A percentile compares a stretch with the other conserved stretches of the same genome.
phyloP scores from a whole-genome alignment of 805 yeast genomes.

The Barnettozyma salicaria region DNA sequence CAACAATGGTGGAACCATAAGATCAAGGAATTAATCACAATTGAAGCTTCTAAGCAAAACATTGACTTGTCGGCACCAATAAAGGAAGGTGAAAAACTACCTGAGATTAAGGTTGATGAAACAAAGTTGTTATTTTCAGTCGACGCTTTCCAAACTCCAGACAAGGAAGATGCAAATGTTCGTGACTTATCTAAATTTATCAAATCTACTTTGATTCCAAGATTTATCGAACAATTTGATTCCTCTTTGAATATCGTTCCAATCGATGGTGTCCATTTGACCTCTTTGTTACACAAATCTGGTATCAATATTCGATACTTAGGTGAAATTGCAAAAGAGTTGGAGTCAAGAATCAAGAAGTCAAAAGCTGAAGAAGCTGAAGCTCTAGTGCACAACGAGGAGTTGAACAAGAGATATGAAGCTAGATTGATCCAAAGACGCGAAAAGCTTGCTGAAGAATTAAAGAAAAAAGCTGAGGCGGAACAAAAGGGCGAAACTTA shows the following conservation, averaged over 20 bases:
- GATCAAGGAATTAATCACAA: constrained; percentile 37
- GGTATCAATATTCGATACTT: constrained; percentile 91
- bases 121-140: constrained; percentile 42
- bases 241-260: constrained; percentile 52
- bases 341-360: constrained; percentile 26
- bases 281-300: constrained; percentile 58
- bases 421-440: constrained; percentile 15
- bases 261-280: constrained; percentile 73
- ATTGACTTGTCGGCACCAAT: constrained; percentile 19
- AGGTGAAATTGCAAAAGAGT: constrained; percentile 48
- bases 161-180: constrained; percentile 44
- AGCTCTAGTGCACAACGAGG: constrained; percentile 15
- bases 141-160: constrained; percentile 49
- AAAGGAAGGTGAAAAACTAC: constrained; percentile 35
- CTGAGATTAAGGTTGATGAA: constrained; percentile 47
- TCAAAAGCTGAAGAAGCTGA: constrained; percentile 26
- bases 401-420: constrained; percentile 17
- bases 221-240: constrained; percentile 44
- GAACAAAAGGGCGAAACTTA: constrained; percentile 20
- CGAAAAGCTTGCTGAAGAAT: constrained; percentile 17
- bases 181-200: constrained; percentile 65
- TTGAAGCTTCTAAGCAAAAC: constrained; percentile 29
- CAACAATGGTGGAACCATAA: constrained; percentile 83
- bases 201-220: constrained; percentile 51
- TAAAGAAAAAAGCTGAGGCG: constrained; percentile 22